phyloP scores from a whole-genome alignment of 2,329 filamentous ascomycete species.

The Orbilia brochopaga region DNA sequence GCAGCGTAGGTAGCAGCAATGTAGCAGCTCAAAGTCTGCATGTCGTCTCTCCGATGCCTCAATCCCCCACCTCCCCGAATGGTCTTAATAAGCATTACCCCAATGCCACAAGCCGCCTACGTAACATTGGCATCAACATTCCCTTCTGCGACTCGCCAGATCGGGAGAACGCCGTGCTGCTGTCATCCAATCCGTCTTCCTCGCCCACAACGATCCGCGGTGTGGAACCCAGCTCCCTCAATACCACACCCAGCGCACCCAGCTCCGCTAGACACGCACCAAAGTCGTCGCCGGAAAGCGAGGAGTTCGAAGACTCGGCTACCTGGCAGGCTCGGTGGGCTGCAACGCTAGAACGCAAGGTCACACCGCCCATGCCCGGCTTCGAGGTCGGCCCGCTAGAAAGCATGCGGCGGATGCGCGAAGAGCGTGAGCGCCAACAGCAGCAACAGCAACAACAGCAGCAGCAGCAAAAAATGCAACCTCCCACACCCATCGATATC shows the following conservation, averaged over 20 bases:
- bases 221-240: conserved; percentile 16
- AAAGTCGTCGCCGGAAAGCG: neutral
- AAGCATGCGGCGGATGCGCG: conserved; percentile 46
- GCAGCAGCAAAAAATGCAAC: conserved; percentile 15
- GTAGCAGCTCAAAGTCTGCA: conserved; percentile 8
- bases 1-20: conserved; percentile 35
- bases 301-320: conserved; percentile 6
- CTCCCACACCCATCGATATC: too few species aligned
- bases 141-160: conserved; percentile 47
- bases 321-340: conserved; percentile 43
- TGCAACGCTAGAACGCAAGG: conserved; percentile 38
- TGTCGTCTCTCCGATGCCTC: conserved; percentile 31
- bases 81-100: conserved; percentile 7
- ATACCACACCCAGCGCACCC: conserved; percentile 8
- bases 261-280: conserved; percentile 5
- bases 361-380: conserved; percentile 46
- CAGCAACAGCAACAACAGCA: conserved; percentile 18
- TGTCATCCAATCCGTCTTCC: conserved; percentile 14
- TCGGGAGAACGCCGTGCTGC: conserved; percentile 29
- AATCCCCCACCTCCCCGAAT: conserved; percentile 21
- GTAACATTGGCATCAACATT: conserved; percentile 45
- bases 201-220: conserved; percentile 24
- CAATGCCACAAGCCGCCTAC: conserved; percentile 1
- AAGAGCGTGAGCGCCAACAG: conserved; percentile 26
- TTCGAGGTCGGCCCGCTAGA: conserved; percentile 42